Percentiles rank a stretch among this genome's conserved stretches.
These are phyloP conservation scores for Heliocybe sulcata DNA, from an alignment of 1,284 basidiomycete genomes.

Conservation along the genomic window DNA sequence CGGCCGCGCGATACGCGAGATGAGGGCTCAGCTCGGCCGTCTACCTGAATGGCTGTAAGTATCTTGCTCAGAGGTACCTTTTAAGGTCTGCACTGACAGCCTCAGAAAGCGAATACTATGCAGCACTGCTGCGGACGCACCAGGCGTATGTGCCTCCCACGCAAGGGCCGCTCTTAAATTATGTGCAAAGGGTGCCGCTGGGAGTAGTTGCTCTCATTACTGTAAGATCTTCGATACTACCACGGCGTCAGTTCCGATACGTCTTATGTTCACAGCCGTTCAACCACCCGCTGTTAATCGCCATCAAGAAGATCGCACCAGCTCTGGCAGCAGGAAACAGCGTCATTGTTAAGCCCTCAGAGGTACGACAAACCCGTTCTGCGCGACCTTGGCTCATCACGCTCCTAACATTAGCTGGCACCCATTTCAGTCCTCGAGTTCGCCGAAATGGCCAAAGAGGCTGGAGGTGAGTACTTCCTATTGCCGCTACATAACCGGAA, in stretches of 20 bases:
- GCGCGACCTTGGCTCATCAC: neutral
- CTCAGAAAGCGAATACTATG: constrained; percentile 59
- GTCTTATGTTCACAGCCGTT: constrained; percentile 49
- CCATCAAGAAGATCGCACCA: constrained; percentile 80
- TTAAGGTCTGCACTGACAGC: neutral
- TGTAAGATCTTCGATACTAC: constrained; percentile 25
- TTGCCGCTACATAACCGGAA: neutral
- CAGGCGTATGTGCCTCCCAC: constrained; percentile 70
- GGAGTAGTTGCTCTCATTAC: constrained; percentile 84
- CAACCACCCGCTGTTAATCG: constrained; percentile 78
- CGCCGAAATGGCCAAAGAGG: constrained; percentile 51
- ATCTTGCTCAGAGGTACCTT: neutral
- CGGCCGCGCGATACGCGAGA: constrained; percentile 70
- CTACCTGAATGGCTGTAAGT: constrained; percentile 79
- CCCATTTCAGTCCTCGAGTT: constrained; percentile 76
- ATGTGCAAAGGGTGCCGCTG: constrained; percentile 70
- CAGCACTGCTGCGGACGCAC: constrained; percentile 63
- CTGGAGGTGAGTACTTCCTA: constrained; percentile 44
- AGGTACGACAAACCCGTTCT: constrained; percentile 31
- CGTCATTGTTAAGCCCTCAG: constrained; percentile 78
- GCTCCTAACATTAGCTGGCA: constrained; percentile 41
- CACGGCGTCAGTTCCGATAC: neutral
- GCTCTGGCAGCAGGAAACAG: constrained; percentile 82
- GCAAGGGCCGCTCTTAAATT: constrained; percentile 70
- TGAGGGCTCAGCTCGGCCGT: constrained; percentile 66